Evolutionary conservation across 1,139 yeast species (phyloP), one percentile per base, ranked within the genome.

Genomic region (Sugiyamaella xylanicola): DNA sequence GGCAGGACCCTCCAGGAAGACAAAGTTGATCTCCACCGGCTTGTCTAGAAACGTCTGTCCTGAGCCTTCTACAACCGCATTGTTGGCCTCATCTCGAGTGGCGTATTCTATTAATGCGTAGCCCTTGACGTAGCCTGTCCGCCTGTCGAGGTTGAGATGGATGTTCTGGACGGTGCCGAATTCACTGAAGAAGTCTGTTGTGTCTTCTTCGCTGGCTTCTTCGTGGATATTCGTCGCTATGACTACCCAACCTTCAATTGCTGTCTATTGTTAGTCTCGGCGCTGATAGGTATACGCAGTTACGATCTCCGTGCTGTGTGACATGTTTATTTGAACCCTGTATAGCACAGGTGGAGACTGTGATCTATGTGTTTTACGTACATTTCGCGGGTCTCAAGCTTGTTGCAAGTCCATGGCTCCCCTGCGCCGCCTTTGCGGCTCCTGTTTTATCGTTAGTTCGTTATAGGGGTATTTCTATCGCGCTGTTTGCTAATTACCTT

Each of bases 151-250:
- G 54, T 77, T 77, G 54, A 77, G 58, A 57, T 75, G 78, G 5
- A 77, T 56, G 48, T 72, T 73, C 17, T 66, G 67, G 3, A 78
- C 72, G 9, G 63, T 63, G 1, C 79, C 80, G 56, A 62, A 76
- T 35, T 77, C 81, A 37, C 74, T 68, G 59, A 77, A 77, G 29
- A 67, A 64, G 55, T 78, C 81, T 7, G 62, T 61, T 4, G 77
- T 61, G 46, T 76, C 79, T 52, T 77, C 81, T 54, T 78, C 82
- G 8, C 75, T 64, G 2, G 77, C 74, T 60, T 78, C 82, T 42
- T 77, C 79, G 55, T 78, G 79, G 15, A 78, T 56, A 46, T 76
- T 76, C 0, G 74, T 66, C 5, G 70, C 76, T 7, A 77, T 64
- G 1, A 78, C 47, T 7, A 77, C 72, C 72, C 77, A 77, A 20